Conservation (phyloP, 2,329 filamentous ascomycete species). For the Venturia pyrina region DNA sequence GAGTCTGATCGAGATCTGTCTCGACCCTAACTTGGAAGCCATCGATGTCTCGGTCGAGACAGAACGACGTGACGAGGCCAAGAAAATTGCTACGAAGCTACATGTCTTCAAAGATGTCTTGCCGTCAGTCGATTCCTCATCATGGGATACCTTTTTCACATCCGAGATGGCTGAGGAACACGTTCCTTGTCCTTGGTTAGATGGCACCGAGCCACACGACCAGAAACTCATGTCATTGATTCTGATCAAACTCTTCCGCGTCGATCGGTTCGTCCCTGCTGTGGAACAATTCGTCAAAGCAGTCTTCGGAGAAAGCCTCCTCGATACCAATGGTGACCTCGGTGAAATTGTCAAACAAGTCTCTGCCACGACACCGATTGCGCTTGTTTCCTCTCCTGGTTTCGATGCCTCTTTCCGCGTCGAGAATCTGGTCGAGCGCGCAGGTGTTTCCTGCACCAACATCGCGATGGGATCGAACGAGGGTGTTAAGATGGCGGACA, state of each 20-base stretch:
- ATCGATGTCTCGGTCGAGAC: slow-evolving; percentile 65
- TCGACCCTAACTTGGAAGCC: slow-evolving; percentile 68
- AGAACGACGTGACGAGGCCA: slow-evolving; percentile 55
- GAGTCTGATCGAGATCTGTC: slow-evolving; percentile 71
- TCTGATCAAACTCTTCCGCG: slow-evolving; percentile 85
- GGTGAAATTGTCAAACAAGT: slow-evolving; percentile 77
- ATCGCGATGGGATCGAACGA: slow-evolving; percentile 99
- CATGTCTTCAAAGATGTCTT: slow-evolving; percentile 64
- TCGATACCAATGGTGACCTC: slow-evolving; percentile 78
- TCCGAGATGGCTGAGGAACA: slow-evolving; percentile 81
- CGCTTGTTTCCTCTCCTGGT: slow-evolving; percentile 86
- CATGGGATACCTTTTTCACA: slow-evolving; percentile 73
- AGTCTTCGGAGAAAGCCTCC: slow-evolving; percentile 74
- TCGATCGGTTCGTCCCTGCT: slow-evolving; percentile 88
- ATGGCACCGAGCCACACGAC: slow-evolving; percentile 55
- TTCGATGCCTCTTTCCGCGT: slow-evolving; percentile 99
- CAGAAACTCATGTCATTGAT: slow-evolving; percentile 74
- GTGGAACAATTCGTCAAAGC: slow-evolving; percentile 82
- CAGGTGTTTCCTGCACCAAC: slow-evolving; percentile 76
- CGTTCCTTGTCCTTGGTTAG: slow-evolving; percentile 68
- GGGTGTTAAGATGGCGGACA: slow-evolving; percentile 83
- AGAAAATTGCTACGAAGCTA: slow-evolving; percentile 59
- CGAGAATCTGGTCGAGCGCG: slow-evolving; percentile 81
- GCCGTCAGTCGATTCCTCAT: slow-evolving; percentile 47
- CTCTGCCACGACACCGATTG: slow-evolving; percentile 72